Evolutionary conservation across 192 early-diverging fungal species (phyloP).

Genomic region (Linderina pennispora): DNA sequence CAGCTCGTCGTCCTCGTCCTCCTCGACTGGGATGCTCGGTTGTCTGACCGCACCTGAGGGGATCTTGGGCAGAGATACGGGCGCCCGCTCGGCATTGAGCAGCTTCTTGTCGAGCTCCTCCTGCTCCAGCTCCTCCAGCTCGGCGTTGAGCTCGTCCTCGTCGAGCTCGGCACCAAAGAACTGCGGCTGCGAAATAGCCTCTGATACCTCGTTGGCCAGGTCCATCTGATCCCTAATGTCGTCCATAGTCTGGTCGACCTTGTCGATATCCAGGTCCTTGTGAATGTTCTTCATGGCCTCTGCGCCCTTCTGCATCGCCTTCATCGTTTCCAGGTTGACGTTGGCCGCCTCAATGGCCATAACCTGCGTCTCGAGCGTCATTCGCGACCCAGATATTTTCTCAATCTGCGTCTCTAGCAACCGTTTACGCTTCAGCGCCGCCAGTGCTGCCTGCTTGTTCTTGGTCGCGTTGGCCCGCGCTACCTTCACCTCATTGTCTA

Average conservation of each 20-base stretch:
- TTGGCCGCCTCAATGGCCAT: conserved; percentile 96
- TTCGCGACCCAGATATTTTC: conserved; percentile 78
- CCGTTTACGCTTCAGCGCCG: conserved; percentile 94
- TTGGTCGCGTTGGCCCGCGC: conserved; percentile 88
- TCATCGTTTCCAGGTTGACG: conserved; percentile 92
- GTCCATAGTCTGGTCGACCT: conserved; percentile 95
- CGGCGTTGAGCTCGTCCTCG: conserved; percentile 85
- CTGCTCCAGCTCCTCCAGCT: conserved; percentile 91
- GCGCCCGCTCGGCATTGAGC: conserved; percentile 60
- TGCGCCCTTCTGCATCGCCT: conserved; percentile 88
- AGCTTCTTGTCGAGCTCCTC: conserved; percentile 84
- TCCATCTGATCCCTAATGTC: conserved; percentile 98
- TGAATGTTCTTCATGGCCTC: conserved; percentile 94
- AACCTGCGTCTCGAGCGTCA: conserved; percentile 91
- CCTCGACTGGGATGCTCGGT: conserved; percentile 1
- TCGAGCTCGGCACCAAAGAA: conserved; percentile 85
- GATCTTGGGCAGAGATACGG: conserved; percentile 59
- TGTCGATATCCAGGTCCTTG: conserved; percentile 75
- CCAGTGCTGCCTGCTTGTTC: conserved; percentile 81
- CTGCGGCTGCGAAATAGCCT: conserved; percentile 87
- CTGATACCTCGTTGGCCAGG: conserved; percentile 87
- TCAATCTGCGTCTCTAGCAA: conserved; percentile 77
- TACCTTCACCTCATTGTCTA: conserved; percentile 76
- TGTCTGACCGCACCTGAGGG: conserved; percentile 6
- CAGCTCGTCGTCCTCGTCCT: conserved; percentile 38